phyloP scores from a whole-genome alignment of 495 filamentous ascomycete genomes.

The Platismatia glauca region DNA sequence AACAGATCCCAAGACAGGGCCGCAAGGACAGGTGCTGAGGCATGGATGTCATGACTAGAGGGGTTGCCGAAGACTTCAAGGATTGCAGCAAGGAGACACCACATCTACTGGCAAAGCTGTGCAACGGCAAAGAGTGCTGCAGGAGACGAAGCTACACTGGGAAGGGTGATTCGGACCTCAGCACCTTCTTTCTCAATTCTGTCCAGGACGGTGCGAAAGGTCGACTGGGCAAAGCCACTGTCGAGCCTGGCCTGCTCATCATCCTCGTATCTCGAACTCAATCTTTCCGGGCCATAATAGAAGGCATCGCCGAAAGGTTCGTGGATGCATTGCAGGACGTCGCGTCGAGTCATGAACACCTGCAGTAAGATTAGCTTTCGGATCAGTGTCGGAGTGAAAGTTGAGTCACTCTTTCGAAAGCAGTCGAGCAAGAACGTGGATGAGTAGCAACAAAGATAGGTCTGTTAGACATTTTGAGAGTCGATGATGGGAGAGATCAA shows the following conservation, averaged over 20 bases:
- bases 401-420: slow-evolving; percentile 73
- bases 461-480: slow-evolving; percentile 56
- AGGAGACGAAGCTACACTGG: slow-evolving; percentile 15
- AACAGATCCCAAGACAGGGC: not conserved
- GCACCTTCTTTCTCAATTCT: slow-evolving; percentile 55
- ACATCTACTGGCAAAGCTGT: slow-evolving; percentile 4
- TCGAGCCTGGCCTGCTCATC: slow-evolving; percentile 59
- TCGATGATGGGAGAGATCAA: slow-evolving; percentile 4
- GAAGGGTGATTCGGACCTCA: slow-evolving; percentile 49
- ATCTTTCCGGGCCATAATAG: slow-evolving; percentile 85
- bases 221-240: slow-evolving; percentile 68
- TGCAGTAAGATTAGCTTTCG: slow-evolving; percentile 28
- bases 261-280: slow-evolving; percentile 63
- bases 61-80: not conserved
- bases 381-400: not conserved
- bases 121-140: slow-evolving; percentile 18
- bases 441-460: slow-evolving; percentile 91
- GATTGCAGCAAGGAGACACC: slow-evolving; percentile 10
- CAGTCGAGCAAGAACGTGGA: slow-evolving; percentile 87
- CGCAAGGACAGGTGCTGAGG: not conserved
- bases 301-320: slow-evolving; percentile 96
- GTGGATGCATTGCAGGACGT: slow-evolving; percentile 73
- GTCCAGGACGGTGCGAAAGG: slow-evolving; percentile 67
- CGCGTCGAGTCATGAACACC: slow-evolving; percentile 91
- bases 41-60: not conserved